Conservation (phyloP, 192 early-diverging fungal genomes). For the Mortierella claussenii region DNA sequence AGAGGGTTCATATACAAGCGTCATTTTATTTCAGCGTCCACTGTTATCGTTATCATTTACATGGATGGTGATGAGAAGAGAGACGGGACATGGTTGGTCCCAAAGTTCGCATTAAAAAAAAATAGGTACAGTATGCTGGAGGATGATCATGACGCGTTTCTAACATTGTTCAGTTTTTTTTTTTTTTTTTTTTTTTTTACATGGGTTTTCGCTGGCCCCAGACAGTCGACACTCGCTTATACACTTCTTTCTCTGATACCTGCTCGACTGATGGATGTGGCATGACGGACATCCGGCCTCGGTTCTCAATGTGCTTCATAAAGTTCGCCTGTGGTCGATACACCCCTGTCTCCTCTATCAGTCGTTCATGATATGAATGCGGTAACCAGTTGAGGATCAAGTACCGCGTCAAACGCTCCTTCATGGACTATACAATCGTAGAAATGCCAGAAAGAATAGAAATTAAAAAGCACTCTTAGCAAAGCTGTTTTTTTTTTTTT, state of each 20-base stretch:
- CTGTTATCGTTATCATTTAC: too few species aligned
- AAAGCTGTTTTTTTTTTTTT: neutral
- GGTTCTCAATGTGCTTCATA: neutral
- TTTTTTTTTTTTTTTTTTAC: conserved; percentile 5
- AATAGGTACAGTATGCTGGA: too few species aligned
- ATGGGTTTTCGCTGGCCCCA: neutral
- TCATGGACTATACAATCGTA: neutral
- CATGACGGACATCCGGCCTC: neutral
- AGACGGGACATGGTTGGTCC: too few species aligned
- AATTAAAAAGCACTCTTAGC: neutral
- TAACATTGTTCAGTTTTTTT: too few species aligned
- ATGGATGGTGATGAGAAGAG: too few species aligned
- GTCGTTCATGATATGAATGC: neutral
- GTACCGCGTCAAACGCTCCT: neutral
- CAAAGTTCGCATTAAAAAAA: too few species aligned
- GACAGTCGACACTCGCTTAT: neutral
- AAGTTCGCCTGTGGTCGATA: conserved; percentile 10
- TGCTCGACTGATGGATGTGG: neutral
- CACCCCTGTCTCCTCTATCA: neutral
- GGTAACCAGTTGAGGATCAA: conserved; percentile 5
- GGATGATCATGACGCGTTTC: too few species aligned
- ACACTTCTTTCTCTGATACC: neutral
- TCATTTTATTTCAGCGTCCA: too few species aligned
- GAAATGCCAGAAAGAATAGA: neutral
- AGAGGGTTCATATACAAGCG: too few species aligned